Percentiles rank a stretch among this genome's conserved stretches.
phyloP scores from a whole-genome alignment of 139 green algal genomes.

The Gonium pectorale region DNA sequence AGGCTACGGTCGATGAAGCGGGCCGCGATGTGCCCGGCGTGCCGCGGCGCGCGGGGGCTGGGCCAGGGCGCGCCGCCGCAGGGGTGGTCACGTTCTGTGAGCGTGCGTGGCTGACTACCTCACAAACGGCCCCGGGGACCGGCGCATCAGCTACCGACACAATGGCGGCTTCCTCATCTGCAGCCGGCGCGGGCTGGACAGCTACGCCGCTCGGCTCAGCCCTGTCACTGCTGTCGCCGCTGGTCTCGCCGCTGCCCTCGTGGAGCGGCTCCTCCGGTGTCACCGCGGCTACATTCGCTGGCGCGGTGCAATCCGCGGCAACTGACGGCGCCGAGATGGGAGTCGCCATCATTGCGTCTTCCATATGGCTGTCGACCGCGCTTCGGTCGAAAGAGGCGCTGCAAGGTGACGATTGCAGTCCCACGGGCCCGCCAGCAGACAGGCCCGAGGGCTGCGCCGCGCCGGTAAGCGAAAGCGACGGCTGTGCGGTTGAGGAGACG shows the following conservation, averaged over 20 bases:
- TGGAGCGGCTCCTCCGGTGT: neutral
- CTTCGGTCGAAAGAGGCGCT: neutral
- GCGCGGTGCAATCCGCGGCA: neutral
- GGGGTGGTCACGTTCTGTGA: too few species aligned
- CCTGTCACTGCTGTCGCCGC: neutral
- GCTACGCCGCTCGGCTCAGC: neutral
- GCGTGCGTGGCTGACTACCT: too few species aligned
- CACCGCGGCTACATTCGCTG: neutral
- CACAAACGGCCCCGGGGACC: neutral
- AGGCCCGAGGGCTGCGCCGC: too few species aligned
- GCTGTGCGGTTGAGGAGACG: too few species aligned
- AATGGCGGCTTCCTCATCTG: neutral
- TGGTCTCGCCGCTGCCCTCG: conserved; percentile 17
- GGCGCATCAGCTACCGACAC: neutral
- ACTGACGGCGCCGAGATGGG: neutral
- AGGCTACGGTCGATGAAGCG: neutral
- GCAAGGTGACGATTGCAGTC: neutral
- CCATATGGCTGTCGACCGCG: too few species aligned
- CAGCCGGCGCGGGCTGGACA: neutral
- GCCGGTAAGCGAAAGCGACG: too few species aligned
- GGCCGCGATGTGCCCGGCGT: neutral
- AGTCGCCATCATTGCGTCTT: neutral
- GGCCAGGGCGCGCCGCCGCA: too few species aligned
- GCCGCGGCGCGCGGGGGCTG: too few species aligned
- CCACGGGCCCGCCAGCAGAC: too few species aligned